These are phyloP conservation scores for Botrytis fabae DNA, from an alignment of 2,329 filamentous ascomycete genomes.

Conservation along the genomic window DNA sequence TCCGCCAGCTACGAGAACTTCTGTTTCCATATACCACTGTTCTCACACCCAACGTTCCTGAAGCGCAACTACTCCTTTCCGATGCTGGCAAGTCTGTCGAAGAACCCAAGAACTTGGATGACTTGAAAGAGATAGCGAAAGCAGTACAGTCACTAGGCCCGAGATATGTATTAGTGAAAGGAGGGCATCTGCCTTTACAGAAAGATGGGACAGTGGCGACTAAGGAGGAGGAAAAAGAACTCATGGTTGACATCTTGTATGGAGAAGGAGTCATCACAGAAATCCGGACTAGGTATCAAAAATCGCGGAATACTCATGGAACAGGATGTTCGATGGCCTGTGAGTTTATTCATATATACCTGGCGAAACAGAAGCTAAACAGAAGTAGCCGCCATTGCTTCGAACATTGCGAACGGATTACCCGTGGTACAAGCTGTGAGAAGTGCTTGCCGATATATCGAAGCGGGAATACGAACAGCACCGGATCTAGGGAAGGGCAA, in stretches of 20 bases:
- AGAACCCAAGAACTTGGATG: constrained; percentile 58
- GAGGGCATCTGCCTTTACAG: constrained; percentile 81
- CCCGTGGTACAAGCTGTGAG: constrained; percentile 61
- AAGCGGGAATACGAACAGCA: constrained; percentile 61
- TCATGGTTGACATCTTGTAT: constrained; percentile 77
- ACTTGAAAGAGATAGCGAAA: constrained; percentile 68
- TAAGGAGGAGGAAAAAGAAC: constrained; percentile 56
- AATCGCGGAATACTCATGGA: constrained; percentile 83
- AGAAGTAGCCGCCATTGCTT: constrained; percentile 64
- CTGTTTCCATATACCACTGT: constrained; percentile 68
- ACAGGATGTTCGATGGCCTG: constrained; percentile 93
- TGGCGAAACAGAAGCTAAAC: constrained; percentile 13
- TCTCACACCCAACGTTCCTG: constrained; percentile 76
- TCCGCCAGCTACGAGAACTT: constrained; percentile 57
- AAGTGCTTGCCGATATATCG: constrained; percentile 69
- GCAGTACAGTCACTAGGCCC: constrained; percentile 69
- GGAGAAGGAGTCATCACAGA: constrained; percentile 59
- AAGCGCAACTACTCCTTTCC: constrained; percentile 65
- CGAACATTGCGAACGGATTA: constrained; percentile 64
- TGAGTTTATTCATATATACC: constrained; percentile 46
- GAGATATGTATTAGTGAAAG: constrained; percentile 82
- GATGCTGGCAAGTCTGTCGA: constrained; percentile 46
- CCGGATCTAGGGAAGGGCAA: constrained; percentile 57
- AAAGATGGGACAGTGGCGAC: constrained; percentile 60
- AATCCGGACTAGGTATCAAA: constrained; percentile 70